Evolutionary conservation across 2,329 filamentous ascomycete genomes (phyloP), one percentile per base, ranked within the genome.

Genomic region (Tolypocladium guangdongense): DNA sequence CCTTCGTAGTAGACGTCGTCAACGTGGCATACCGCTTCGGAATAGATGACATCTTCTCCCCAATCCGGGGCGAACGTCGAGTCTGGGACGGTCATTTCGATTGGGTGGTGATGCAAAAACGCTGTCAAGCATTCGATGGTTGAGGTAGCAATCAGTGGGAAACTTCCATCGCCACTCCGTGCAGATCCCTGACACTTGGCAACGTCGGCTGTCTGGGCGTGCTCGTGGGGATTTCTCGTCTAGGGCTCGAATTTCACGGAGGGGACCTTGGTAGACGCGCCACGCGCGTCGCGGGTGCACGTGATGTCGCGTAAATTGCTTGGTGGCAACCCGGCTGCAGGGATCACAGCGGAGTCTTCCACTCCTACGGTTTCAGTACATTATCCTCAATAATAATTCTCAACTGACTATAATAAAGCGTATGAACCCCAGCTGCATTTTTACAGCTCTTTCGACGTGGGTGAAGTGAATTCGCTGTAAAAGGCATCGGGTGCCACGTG

Each of bases 1-100:
- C 80, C 77, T 8, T 74, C 68, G 56, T 74, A 79, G 18, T 83
- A 66, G 14, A 81, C 66, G 41, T 81, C 80, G 52, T 74, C 67
- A 2, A 71, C 61, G 20, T 59, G 50, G 45, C 68, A 69, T 10
- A 63, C 65, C 2, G 73, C 66, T 51, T 78, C 73, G 61, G 73
- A 78, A 58, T 81, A 76, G 32, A 80, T 67, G 2, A 60, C 62
- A 48, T 69, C 67, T 51, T 68, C 57, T 30, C 53, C 58, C 62
- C 64, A 65, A 37, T 59, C 56, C 7, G 56, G 51, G 30, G 48
- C 27, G 18, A 12, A 2, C 58, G 60, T 64, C 41, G 51, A 52
- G 49, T 48, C 48, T 51, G 50, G 51, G 51, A 58, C 55, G 54
- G 55, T 54, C 54, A 51, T 47, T 51, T 56, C 37, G 59, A 38